A percentile compares a stretch with the other conserved stretches of the same genome.
phyloP scores from a whole-genome alignment of 1,139 yeast genomes.

The Magnusiomyces suaveolens region DNA sequence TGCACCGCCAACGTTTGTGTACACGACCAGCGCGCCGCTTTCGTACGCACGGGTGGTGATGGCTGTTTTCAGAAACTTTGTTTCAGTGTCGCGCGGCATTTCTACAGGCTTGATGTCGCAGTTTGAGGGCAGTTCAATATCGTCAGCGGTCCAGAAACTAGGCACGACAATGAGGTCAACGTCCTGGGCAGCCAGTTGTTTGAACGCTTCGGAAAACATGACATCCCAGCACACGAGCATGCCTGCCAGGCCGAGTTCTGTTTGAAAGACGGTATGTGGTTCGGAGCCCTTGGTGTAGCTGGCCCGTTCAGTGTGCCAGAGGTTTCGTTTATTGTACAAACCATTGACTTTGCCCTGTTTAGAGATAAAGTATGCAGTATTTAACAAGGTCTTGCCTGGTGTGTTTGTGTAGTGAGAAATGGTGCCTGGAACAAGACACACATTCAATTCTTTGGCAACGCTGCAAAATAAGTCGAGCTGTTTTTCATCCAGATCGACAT shows the following conservation, averaged over 20 bases:
- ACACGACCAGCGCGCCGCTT: constrained; percentile 15
- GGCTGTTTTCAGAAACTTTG: constrained; percentile 12
- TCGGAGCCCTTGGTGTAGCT: constrained; percentile 15
- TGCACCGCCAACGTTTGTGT: constrained; percentile 18
- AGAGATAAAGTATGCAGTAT: constrained; percentile 17
- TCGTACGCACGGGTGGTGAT: constrained; percentile 19
- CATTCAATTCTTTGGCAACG: constrained; percentile 16
- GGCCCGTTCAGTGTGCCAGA: constrained; percentile 20
- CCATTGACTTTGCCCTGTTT: constrained; percentile 15
- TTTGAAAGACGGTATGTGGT: constrained; percentile 16
- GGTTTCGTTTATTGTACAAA: constrained; percentile 17
- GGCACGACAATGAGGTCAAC: constrained; percentile 18
- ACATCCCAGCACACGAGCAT: constrained; percentile 20
- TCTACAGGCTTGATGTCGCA: constrained; percentile 2
- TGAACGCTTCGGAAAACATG: constrained; percentile 18
- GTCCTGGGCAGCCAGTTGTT: constrained; percentile 15
- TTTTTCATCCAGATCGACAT: not conserved
- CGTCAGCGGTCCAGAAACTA: constrained; percentile 18
- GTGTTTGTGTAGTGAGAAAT: constrained; percentile 7
- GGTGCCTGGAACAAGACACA: constrained; percentile 19
- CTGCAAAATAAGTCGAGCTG: constrained; percentile 1
- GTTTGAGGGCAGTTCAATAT: not conserved
- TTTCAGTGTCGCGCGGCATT: constrained; percentile 15
- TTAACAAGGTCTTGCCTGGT: not conserved
- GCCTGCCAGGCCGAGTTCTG: constrained; percentile 19